phyloP scores from a whole-genome alignment of 2,329 filamentous ascomycete genomes.

The Nemania diffusa region DNA sequence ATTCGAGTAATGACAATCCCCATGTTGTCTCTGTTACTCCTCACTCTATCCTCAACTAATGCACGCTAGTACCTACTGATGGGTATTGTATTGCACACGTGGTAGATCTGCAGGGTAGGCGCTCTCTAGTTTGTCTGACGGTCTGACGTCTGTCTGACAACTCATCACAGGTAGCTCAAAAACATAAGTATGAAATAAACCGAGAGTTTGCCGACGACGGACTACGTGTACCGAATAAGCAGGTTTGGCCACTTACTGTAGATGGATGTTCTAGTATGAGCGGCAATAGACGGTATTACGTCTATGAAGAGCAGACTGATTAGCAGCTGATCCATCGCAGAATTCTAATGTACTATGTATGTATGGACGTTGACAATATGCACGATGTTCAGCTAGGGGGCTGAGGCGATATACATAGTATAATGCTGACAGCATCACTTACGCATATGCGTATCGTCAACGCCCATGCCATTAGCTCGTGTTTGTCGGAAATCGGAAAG shows the following conservation, averaged over 20 bases:
- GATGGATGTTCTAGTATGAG: not conserved
- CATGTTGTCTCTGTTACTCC: not conserved
- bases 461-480: not conserved
- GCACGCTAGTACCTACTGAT: not conserved
- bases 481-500: not conserved
- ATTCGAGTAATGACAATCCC: constrained; percentile 4
- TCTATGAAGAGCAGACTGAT: not conserved
- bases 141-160: constrained; percentile 16
- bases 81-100: constrained; percentile 11
- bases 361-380: too few relatives aligned
- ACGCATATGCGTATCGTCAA: not conserved
- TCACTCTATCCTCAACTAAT: not conserved
- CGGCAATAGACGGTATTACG: not conserved
- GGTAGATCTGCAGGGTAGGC: constrained; percentile 12
- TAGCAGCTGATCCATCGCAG: not conserved
- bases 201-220: not conserved
- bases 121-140: constrained; percentile 9
- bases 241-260: not conserved
- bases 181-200: not conserved
- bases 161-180: not conserved
- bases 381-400: not conserved
- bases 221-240: not conserved
- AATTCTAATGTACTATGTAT: not conserved
- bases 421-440: constrained; percentile 18
- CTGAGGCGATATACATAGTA: constrained; percentile 8